Evolutionary conservation across 495 filamentous ascomycete genomes (phyloP).

Genomic region (Bombardia bombarda): DNA sequence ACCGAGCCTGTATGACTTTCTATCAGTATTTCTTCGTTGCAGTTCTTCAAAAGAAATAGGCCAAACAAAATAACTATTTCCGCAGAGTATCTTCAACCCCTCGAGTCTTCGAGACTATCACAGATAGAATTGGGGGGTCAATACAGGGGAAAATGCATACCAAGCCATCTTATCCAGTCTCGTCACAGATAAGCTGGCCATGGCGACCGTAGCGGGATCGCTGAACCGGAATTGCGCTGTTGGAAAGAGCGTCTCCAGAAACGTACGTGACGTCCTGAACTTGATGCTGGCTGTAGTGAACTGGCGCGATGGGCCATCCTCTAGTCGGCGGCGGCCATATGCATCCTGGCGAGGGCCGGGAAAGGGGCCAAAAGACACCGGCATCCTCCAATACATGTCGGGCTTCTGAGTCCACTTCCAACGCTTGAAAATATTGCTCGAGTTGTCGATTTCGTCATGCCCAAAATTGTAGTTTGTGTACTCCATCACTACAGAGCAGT

Average conservation of each 20-base stretch:
- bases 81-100: no score
- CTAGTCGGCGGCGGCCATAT: conserved; percentile 9
- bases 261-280: conserved; percentile 50
- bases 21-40: not conserved
- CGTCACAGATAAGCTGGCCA: conserved; percentile 41
- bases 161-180: conserved; percentile 45
- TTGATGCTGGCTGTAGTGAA: conserved; percentile 46
- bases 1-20: conserved; percentile 26
- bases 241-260: conserved; percentile 50
- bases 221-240: conserved; percentile 35
- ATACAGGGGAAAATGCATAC: not conserved
- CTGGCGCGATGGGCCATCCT: conserved; percentile 4
- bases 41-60: no score
- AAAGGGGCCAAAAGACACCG: conserved; percentile 49
- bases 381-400: conserved; percentile 42
- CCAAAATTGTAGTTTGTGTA: conserved; percentile 51
- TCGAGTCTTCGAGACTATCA: not conserved
- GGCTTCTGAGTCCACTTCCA: conserved; percentile 35
- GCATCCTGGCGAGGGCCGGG: conserved; percentile 43
- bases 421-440: conserved; percentile 40
- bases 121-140: not conserved
- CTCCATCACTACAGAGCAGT: conserved; percentile 32
- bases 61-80: no score
- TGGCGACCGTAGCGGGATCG: conserved; percentile 38
- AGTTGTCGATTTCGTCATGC: conserved; percentile 52